phyloP scores from a whole-genome alignment of 768 basidiomycete genomes.

The Trametes villosa region DNA sequence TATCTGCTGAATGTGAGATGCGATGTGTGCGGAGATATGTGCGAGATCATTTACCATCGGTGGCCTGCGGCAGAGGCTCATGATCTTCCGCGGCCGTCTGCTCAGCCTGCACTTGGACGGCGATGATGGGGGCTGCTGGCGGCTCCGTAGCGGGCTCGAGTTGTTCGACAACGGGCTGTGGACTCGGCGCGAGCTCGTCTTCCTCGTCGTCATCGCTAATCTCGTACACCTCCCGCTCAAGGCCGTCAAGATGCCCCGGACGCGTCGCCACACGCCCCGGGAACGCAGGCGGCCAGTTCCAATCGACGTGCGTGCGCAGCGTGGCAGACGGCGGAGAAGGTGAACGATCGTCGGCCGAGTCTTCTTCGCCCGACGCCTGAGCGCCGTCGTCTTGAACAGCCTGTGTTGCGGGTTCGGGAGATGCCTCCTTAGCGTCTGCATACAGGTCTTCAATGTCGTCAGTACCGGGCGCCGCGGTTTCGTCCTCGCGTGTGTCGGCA shows the following conservation, averaged over 20 bases:
- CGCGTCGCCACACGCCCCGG: conserved; percentile 30
- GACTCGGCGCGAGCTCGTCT: conserved; percentile 2
- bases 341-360: conserved; percentile 4
- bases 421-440: not conserved
- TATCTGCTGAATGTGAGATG: not conserved
- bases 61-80: not conserved
- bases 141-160: not conserved
- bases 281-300: conserved; percentile 43
- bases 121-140: no score
- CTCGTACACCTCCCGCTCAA: conserved; percentile 26
- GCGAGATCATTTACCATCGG: not conserved
- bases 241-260: conserved; percentile 18
- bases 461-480: not conserved
- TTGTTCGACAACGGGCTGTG: not conserved
- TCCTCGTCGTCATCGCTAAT: conserved; percentile 34
- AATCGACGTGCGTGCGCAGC: conserved; percentile 34
- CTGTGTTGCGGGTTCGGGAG: not conserved
- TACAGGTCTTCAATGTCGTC: conserved; percentile 1
- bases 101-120: not conserved
- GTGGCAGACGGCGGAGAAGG: conserved; percentile 16
- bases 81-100: not conserved
- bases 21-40: not conserved
- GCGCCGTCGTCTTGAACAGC: not conserved
- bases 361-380: not conserved
- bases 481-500: not conserved